Evolutionary conservation across 768 basidiomycete genomes (phyloP).

Genomic region (Termitomyces bulborhizus): DNA sequence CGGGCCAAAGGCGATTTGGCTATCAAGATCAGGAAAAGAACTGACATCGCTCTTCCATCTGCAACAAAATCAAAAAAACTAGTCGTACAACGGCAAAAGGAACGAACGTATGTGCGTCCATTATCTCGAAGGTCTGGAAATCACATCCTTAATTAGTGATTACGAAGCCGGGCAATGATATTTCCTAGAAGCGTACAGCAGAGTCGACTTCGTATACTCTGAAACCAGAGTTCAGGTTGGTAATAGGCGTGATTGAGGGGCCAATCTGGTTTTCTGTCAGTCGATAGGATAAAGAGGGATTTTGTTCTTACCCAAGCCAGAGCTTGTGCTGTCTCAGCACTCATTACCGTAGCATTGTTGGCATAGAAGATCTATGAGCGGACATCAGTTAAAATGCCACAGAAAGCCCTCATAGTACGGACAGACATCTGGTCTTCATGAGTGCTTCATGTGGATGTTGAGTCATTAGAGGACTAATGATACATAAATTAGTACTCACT

Average conservation of each 20-base stretch:
- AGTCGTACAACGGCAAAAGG: not conserved
- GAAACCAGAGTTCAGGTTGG: constrained; percentile 73
- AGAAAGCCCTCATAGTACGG: constrained; percentile 8
- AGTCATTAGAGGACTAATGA: not conserved
- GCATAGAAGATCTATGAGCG: constrained; percentile 55
- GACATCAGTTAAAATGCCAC: not conserved
- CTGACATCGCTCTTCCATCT: constrained; percentile 66
- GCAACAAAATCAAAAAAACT: not conserved
- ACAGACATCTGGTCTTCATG: constrained; percentile 72
- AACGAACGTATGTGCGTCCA: constrained; percentile 72
- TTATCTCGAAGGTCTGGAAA: constrained; percentile 63
- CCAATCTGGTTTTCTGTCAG: constrained; percentile 38
- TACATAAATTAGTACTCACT: constrained; percentile 22
- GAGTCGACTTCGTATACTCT: constrained; percentile 69
- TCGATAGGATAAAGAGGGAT: not conserved
- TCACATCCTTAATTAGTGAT: not conserved
- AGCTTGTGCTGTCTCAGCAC: constrained; percentile 47
- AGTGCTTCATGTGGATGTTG: constrained; percentile 24
- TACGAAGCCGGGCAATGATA: not conserved
- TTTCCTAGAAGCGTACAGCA: constrained; percentile 31
- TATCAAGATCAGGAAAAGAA: constrained; percentile 51
- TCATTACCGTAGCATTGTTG: constrained; percentile 62
- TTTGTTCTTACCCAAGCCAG: constrained; percentile 31
- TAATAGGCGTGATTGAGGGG: constrained; percentile 65
- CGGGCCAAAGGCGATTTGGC: constrained; percentile 51